These are phyloP conservation scores for Starmerella ratchasimensis DNA, from an alignment of 805 yeast genomes.

Conservation along the genomic window DNA sequence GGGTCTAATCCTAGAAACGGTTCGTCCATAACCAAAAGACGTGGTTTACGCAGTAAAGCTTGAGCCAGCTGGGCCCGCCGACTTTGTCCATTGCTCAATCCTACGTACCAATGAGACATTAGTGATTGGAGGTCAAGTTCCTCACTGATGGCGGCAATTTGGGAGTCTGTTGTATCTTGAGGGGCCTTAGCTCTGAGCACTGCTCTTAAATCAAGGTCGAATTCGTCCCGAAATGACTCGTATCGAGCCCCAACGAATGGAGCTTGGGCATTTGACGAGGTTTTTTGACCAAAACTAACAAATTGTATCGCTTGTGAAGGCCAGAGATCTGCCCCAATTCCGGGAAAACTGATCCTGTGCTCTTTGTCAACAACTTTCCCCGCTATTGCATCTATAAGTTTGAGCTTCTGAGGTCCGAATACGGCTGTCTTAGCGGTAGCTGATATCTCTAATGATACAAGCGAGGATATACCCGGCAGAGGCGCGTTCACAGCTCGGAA, in stretches of 20 bases:
- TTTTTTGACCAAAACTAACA: conserved; percentile 33
- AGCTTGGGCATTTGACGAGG: conserved; percentile 28
- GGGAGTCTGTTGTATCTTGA: conserved; percentile 30
- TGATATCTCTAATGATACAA: conserved; percentile 31
- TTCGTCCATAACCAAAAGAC: conserved; percentile 65
- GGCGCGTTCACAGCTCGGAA: conserved; percentile 14
- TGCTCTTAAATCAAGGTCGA: conserved; percentile 55
- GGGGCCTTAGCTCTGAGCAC: conserved; percentile 36
- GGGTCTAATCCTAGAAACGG: conserved; percentile 90
- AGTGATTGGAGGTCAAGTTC: conserved; percentile 44
- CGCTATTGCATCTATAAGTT: conserved; percentile 42
- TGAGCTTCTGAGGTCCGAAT: conserved; percentile 42
- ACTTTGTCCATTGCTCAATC: conserved; percentile 85
- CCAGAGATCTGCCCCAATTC: conserved; percentile 31
- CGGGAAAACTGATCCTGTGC: conserved; percentile 42
- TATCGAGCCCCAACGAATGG: conserved; percentile 82
- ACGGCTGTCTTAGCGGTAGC: conserved; percentile 39
- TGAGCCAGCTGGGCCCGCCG: conserved; percentile 79
- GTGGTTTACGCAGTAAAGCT: conserved; percentile 52
- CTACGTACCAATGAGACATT: conserved; percentile 64
- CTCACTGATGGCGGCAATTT: conserved; percentile 34
- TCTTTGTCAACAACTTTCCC: conserved; percentile 44
- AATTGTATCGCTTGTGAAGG: conserved; percentile 35
- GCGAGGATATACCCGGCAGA: conserved; percentile 27
- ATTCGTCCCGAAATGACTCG: conserved; percentile 73